Evolutionary conservation across 2,329 filamentous ascomycete genomes (phyloP).

Genomic region (Xylaria sp.): DNA sequence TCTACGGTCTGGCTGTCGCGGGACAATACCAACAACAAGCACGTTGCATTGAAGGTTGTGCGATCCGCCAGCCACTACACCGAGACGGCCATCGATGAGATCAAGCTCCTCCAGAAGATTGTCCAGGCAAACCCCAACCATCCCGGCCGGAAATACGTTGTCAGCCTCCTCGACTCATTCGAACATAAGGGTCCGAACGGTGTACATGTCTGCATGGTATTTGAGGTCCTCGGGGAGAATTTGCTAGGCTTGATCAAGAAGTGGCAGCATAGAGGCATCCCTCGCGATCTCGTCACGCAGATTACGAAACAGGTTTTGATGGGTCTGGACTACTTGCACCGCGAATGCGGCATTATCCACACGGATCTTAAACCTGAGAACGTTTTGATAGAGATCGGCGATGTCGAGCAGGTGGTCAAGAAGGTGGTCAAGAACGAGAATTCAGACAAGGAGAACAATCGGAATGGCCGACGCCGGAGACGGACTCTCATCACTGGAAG

Average conservation of each 20-base stretch:
- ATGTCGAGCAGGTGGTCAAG: conserved; percentile 98
- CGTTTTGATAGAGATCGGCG: conserved; percentile 96
- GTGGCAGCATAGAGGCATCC: conserved; percentile 97
- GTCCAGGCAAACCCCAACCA: conserved; percentile 94
- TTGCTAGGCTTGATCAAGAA: conserved; percentile 93
- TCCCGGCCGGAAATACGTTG: conserved; percentile 91
- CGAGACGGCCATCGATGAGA: conserved; percentile 97
- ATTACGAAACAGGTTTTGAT: conserved; percentile 98
- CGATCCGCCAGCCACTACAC: conserved; percentile 98
- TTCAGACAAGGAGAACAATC: conserved; percentile 80
- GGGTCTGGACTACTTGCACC: conserved; percentile 92
- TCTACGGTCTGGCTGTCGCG: conserved; percentile 89
- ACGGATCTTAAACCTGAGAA: conserved; percentile 98
- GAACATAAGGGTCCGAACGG: conserved; percentile 97
- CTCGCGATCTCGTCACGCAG: conserved; percentile 95
- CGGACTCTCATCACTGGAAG: conserved; percentile 96
- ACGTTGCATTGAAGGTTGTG: conserved; percentile 97
- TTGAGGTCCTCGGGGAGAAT: conserved; percentile 96
- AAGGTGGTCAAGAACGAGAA: conserved; percentile 85
- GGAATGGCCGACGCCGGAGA: conserved; percentile 86
- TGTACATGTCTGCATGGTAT: conserved; percentile 98
- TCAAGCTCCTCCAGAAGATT: conserved; percentile 96
- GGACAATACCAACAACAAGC: conserved; percentile 87
- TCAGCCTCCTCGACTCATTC: conserved; percentile 94
- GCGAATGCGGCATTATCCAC: conserved; percentile 98